Base-by-base conservation (phyloP, 1,284 basidiomycete genomes). In the Moesziomyces globuligerus region DNA sequence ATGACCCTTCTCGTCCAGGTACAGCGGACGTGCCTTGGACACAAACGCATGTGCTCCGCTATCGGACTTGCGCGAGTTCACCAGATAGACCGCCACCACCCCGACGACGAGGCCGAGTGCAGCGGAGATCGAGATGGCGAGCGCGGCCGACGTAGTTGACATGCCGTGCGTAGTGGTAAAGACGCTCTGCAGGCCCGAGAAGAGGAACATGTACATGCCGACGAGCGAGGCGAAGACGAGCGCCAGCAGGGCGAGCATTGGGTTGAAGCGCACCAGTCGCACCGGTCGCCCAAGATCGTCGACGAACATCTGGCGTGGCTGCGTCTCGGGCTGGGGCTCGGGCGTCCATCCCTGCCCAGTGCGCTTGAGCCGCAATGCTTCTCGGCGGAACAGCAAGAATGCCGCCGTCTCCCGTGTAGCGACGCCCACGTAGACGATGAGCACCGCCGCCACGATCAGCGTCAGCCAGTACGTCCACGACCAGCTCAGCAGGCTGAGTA, bases 1-100 rank as follows among this genome's bases (percentile, higher is more conserved):
- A 44, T 59, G 62, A 4, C 73, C 73, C 44, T 75, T 75, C 40
- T 75, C 73, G 55, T 75, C 71, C 20, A 73, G 50, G 39, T 65
- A 64, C 34, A 73, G 48, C 25, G 71, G 56, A 3, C 71, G 54
- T 2, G 52, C 49, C 24, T 57, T 65, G 11, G 54, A 49, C 1
- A 46, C 46, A 15, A 65, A 65, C 4, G 45, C 50, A 7, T 41
- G 40, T 1, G 37, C 32, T 9, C 29, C 20, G 39, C 26, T 24
- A 6, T 24, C 26, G 25, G 28, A 29, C 17, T 32, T 42, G 13
- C 37, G 50, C 10, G 60, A 45, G 43, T 60, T 60, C 53, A 65
- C 41, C n/a, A 60, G 25, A 17, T 37, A 43, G 36, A 61, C 40
- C 11, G 44, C 50, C 3, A 54, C 26, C 8, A 61, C 39, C 1